A percentile compares a stretch with the other conserved stretches of the same genome.
These are phyloP conservation scores for Amphirosellinia nigrospora DNA, from an alignment of 495 filamentous ascomycete species.

Conservation along the genomic window DNA sequence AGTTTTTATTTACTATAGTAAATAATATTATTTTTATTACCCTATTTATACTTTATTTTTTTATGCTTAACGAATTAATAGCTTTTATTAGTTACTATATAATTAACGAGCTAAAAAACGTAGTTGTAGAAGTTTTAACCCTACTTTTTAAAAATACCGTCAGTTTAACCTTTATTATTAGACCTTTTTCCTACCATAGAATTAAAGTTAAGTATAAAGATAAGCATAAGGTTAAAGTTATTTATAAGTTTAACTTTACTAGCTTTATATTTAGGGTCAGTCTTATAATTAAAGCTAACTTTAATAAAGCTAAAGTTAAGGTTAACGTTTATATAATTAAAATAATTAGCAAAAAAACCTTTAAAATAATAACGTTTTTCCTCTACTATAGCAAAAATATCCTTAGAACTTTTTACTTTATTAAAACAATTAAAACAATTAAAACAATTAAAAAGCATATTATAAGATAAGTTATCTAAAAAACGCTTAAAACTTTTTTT, in stretches of 20 bases:
- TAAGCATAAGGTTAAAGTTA: no score
- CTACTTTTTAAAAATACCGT: not conserved
- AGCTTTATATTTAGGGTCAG: no score
- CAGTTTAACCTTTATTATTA: not conserved
- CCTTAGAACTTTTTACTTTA: not conserved
- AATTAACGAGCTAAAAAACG: not conserved
- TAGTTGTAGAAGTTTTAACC: not conserved
- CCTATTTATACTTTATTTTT: conserved; percentile 5
- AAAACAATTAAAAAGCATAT: no score
- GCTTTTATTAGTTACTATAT: not conserved
- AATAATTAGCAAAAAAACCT: conserved; percentile 2
- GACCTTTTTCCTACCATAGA: not conserved
- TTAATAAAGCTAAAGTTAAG: not conserved
- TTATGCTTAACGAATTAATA: not conserved
- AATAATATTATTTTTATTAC: not conserved
- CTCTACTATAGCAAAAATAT: no score
- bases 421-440: conserved; percentile 2
- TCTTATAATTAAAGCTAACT: no score
- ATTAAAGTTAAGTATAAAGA: no score
- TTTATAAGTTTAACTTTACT: no score
- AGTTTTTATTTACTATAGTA: conserved; percentile 1
- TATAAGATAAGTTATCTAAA: no score
- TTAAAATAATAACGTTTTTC: not conserved
- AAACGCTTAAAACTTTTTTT: not conserved
- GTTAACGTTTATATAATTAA: no score